phyloP scores from a whole-genome alignment of 2,329 filamentous ascomycete genomes.

The Lachnellula occidentalis region DNA sequence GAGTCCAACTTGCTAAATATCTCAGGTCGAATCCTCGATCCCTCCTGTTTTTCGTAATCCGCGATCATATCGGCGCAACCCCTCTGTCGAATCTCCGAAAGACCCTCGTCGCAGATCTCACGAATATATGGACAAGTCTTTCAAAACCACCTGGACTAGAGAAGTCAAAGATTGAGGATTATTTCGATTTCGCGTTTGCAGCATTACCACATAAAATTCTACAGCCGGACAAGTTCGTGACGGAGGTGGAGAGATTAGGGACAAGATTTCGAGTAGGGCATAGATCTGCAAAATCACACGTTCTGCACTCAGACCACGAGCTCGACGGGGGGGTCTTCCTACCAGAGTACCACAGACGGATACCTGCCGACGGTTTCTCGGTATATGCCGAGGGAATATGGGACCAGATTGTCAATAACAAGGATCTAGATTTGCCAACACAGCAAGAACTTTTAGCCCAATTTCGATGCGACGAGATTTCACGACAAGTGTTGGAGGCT shows the following conservation, averaged over 20 bases:
- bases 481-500: slow-evolving; percentile 74
- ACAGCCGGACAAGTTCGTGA: slow-evolving; percentile 83
- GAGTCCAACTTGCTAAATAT: slow-evolving; percentile 18
- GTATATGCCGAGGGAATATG: slow-evolving; percentile 90
- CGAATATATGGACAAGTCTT: slow-evolving; percentile 86
- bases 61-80: slow-evolving; percentile 90
- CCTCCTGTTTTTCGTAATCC: slow-evolving; percentile 96
- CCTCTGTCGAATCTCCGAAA: slow-evolving; percentile 85
- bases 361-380: slow-evolving; percentile 95
- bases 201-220: slow-evolving; percentile 95
- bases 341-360: slow-evolving; percentile 90
- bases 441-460: slow-evolving; percentile 96
- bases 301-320: slow-evolving; percentile 62
- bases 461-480: slow-evolving; percentile 96
- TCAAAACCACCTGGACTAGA: slow-evolving; percentile 89
- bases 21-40: slow-evolving; percentile 77
- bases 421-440: slow-evolving; percentile 91
- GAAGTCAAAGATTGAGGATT: slow-evolving; percentile 85
- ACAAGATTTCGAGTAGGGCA: slow-evolving; percentile 78
- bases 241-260: slow-evolving; percentile 74
- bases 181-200: slow-evolving; percentile 97
- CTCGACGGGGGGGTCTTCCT: slow-evolving; percentile 78
- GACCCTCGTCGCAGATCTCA: slow-evolving; percentile 84
- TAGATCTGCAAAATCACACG: slow-evolving; percentile 58
- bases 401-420: slow-evolving; percentile 99